Conservation (phyloP, 768 basidiomycete genomes). For the Lyophyllum atratum region DNA sequence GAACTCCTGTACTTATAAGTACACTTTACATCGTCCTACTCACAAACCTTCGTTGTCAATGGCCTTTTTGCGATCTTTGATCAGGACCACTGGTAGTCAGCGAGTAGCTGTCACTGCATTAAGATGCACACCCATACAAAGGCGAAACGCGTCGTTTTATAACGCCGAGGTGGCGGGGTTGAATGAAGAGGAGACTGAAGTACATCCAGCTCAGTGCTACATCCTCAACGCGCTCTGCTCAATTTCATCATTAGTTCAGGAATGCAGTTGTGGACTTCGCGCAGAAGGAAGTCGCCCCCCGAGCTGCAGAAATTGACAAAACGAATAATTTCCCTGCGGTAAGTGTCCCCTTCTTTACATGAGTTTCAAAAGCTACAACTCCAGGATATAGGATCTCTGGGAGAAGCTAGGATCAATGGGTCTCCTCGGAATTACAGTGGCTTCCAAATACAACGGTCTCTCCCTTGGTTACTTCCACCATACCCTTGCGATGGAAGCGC, state of each 20-base stretch:
- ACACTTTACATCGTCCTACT: not conserved
- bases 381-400: conserved; percentile 68
- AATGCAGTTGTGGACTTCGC: conserved; percentile 80
- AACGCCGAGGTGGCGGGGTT: conserved; percentile 75
- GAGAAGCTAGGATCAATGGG: conserved; percentile 92
- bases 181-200: conserved; percentile 80
- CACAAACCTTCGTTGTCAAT: not conserved
- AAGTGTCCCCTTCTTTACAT: conserved; percentile 18
- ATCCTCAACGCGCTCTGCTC: conserved; percentile 2
- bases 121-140: conserved; percentile 6
- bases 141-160: conserved; percentile 59
- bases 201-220: conserved; percentile 27
- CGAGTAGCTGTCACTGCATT: not conserved
- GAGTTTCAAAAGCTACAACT: conserved; percentile 8
- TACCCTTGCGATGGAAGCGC: conserved; percentile 92
- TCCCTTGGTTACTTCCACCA: conserved; percentile 85
- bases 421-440: conserved; percentile 83
- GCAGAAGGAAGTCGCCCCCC: conserved; percentile 79
- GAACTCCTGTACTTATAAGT: not conserved
- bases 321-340: conserved; percentile 82
- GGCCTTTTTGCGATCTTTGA: conserved; percentile 13
- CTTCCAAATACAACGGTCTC: conserved; percentile 80
- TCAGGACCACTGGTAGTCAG: not conserved
- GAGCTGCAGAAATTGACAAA: conserved; percentile 85
- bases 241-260: conserved; percentile 61